Base-by-base conservation (phyloP, 2,329 filamentous ascomycete species). In the Dactylellina drechsleri region DNA sequence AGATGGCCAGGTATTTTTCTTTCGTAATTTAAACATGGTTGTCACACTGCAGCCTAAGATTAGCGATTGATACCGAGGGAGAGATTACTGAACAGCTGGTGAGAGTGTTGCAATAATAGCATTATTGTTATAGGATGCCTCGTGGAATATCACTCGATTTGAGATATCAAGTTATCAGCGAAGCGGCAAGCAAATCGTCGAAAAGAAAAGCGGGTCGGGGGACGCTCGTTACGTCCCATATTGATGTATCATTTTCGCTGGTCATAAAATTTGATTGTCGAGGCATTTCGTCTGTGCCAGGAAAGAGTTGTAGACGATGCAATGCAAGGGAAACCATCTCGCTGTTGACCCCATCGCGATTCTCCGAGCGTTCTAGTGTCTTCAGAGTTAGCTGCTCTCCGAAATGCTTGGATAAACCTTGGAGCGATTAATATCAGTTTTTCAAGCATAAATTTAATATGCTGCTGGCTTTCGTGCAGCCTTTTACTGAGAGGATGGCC, bases 331-430 rank as follows among this genome's bases (percentile, higher is more conserved):
- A 56, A 62, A 45, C 68, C 64, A 75, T 16, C 52, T 61, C 52
- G 43, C 43, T 41, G 64, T 28, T 7, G 7, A 75, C 71, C 71
- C 71, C 71, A 75, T 75, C 71, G 54, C 43, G 49, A 64, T 75
- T 64, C 71, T 75, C 71, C 71, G 71, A 75, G 67, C 20, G 23
- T 75, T 68, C 71, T 75, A 68, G 64, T 31, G 57, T 41, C 59
- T 54, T 54, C 59, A 40, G 58, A 62, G 71, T 65, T 75, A 67
- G 71, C 71, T 47, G 45, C 31, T 31, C 56, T 47, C 13, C 47
- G 47, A 57, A 45, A 57, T 53, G 41, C 71, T 49, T 67, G 71
- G 71, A 75, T 75, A 53, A 75, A 74, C 68, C 68, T 47, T 16
- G 68, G 60, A 74, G 61, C 41, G 65, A 64, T 75, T 68, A 65